These are phyloP conservation scores for Leishmania major DNA, from an alignment of 208 protist genomes.

Conservation along the genomic window DNA sequence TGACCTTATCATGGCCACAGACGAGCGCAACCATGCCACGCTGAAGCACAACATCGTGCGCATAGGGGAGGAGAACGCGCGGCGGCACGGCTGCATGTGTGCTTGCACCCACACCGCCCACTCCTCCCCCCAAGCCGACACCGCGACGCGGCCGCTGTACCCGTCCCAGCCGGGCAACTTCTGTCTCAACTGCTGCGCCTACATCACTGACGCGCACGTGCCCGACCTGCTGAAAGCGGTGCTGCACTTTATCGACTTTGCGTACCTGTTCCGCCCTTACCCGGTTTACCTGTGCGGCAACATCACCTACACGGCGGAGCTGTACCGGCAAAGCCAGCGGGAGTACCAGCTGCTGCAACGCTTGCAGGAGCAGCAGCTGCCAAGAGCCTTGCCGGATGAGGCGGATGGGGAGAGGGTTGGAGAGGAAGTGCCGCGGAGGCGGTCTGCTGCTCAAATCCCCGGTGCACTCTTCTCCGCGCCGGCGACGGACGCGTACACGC, in stretches of 20 bases:
- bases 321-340: slow-evolving; percentile 53
- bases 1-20: slow-evolving; percentile 63
- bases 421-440: neutral
- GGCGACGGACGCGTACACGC: slow-evolving; percentile 3
- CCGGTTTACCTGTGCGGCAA: slow-evolving; percentile 37
- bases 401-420: neutral
- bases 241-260: slow-evolving; percentile 54
- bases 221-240: slow-evolving; percentile 56
- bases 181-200: slow-evolving; percentile 42
- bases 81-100: slow-evolving; percentile 49
- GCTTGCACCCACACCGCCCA: slow-evolving; percentile 2
- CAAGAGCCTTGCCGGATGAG: neutral
- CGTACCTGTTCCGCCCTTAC: slow-evolving; percentile 54
- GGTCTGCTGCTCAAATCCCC: neutral
- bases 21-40: slow-evolving; percentile 51
- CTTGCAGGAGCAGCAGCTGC: slow-evolving; percentile 1
- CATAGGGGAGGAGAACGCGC: slow-evolving; percentile 42
- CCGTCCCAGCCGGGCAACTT: slow-evolving; percentile 16
- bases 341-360: slow-evolving; percentile 22
- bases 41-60: slow-evolving; percentile 29
- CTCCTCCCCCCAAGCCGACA: neutral
- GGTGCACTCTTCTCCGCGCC: neutral
- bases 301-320: slow-evolving; percentile 42
- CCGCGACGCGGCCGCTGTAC: neutral
- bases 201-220: slow-evolving; percentile 59